Percentiles rank a stretch among this genome's conserved stretches.
Evolutionary conservation across 1,284 basidiomycete genomes (phyloP).

Genomic region (Apiotrichum gamsii): DNA sequence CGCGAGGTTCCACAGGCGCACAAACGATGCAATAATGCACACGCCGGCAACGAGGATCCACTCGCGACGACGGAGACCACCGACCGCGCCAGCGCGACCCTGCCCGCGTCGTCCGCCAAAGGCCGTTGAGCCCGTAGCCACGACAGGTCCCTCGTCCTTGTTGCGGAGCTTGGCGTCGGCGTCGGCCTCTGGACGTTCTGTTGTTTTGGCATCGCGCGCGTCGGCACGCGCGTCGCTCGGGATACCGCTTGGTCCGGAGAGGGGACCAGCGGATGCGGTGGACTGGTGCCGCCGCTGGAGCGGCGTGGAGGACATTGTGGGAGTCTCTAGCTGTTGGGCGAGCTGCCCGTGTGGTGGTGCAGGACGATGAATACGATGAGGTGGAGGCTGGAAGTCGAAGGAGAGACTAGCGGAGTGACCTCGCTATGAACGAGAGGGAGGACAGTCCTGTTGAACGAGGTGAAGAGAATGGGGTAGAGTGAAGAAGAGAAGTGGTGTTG

Average conservation of each 20-base stretch:
- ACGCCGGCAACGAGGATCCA: slow-evolving; percentile 35
- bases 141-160: slow-evolving; percentile 7
- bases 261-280: slow-evolving; percentile 1
- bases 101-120: slow-evolving; percentile 26
- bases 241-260: not conserved
- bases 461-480: too few species aligned
- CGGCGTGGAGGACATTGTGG: slow-evolving; percentile 9
- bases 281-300: slow-evolving; percentile 7
- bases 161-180: slow-evolving; percentile 15
- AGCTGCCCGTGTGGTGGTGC: not conserved
- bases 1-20: slow-evolving; percentile 72
- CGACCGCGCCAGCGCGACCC: slow-evolving; percentile 15
- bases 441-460: too few species aligned
- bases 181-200: slow-evolving; percentile 11
- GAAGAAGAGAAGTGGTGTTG: too few species aligned
- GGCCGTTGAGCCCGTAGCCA: slow-evolving; percentile 7
- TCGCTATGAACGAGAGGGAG: too few species aligned
- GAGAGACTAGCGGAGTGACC: too few species aligned
- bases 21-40: slow-evolving; percentile 56
- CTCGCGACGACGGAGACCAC: slow-evolving; percentile 34
- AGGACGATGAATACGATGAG: not conserved
- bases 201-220: not conserved
- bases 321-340: too few species aligned
- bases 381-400: not conserved
- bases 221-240: not conserved